Evolutionary conservation across 2,329 filamentous ascomycete genomes (phyloP), one percentile per base, ranked within the genome.

Genomic region (Emericellopsis atlantica): DNA sequence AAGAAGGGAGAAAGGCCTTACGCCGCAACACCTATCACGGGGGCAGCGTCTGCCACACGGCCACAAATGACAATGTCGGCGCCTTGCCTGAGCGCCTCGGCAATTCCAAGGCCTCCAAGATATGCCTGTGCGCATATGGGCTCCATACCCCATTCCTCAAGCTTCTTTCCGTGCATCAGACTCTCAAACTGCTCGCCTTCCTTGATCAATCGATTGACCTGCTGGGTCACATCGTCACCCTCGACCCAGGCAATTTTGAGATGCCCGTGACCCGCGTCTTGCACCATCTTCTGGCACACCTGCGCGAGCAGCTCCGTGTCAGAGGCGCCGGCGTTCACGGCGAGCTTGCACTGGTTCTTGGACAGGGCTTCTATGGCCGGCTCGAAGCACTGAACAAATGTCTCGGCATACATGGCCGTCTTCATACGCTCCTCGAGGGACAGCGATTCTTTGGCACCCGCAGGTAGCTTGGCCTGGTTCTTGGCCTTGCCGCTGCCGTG

Each of bases 21-120:
- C 49, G 66, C 67, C 0, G 72, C 72, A 0, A 71, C 70, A 0
- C 67, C 74, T 43, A 77, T 74, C 0, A 74, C 70, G 0, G 69
- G 70, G 3, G 63, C 66, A 0, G 70, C 69, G 46, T 71, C 68
- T 0, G 66, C 60, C 1, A 66, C 66, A 4, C 69, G 59, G 0
- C 69, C 69, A 40, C 67, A 71, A 2, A 72, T 60, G 37, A 72
- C 56, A 18, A 72, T 67, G 15, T 68, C 60, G 1, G 67, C 68
- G 0, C 66, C 66, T 1, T 48, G 49, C 4, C 56, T 51, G 1
- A 72, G 54, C 2, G 60, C 69, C 21, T 56, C 54, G 6, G 61
- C 57, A 12, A 74, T 72, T 4, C 60, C 68, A 41, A 67, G 56
- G 12, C 65, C 66, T 0, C 74, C 73, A 2, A 74, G 61, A 43